Evolutionary conservation across 768 basidiomycete genomes (phyloP), one percentile per base, ranked within the genome.

Genomic region (Tylopilus sp.): DNA sequence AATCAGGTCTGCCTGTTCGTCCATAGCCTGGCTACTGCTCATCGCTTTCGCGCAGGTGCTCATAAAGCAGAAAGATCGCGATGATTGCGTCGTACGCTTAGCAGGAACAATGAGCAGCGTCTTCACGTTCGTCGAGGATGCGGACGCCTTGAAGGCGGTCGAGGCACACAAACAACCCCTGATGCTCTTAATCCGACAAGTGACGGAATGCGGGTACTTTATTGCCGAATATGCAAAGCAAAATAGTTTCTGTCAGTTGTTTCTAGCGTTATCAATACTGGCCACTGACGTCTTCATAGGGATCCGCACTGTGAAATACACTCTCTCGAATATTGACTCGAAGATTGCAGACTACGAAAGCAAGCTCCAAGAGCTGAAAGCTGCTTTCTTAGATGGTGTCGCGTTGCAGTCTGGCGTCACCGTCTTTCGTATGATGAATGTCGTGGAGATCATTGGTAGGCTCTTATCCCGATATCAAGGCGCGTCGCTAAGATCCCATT

Each of bases 131-230:
- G 57, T 61, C 0, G 47, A 57, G 23, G 44, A 53, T 18, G 49
- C 54, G 1, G 52, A 43, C 1, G 12, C 51, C 6, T 45, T 60
- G 51, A 60, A 41, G 40, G 33, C 17, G 3, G 33, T 53, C n/a
- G 25, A 51, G 21, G 51, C 49, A 5, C 60, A 63, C 17, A 30
- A 6, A 23, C 31, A 48, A 17, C 25, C 40, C 3, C 40, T 60
- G 28, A 57, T 17, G 36, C 31, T 44, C 42, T 22, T 62, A n/a
- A 44, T 62, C 23, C 61, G 49, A 11, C 61, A 62, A 15, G 51
- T 62, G 36, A 59, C 60, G 22, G 60, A 62, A 42, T 62, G 60
- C 33, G 60, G 60, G 6, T 63, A 63, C 26, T 61, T 61, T 47
- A 59, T 61, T 17, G n/a, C 54, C 2, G 60, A 62, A 40, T 63